Evolutionary conservation across 2,329 filamentous ascomycete genomes (phyloP).

Genomic region (Paradendryphiella salina): DNA sequence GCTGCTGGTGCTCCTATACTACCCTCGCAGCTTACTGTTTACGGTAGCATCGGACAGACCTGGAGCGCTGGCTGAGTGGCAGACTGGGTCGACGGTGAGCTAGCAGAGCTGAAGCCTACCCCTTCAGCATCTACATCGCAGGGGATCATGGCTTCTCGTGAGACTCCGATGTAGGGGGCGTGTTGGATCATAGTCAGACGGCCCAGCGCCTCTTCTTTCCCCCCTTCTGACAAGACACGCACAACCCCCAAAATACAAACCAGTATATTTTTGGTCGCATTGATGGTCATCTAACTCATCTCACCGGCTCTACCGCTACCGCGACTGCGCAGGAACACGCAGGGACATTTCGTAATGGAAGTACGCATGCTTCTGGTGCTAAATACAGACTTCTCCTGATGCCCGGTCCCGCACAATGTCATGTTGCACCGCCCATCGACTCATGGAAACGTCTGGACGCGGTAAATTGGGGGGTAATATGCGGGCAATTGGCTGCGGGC

Average conservation of each 20-base stretch:
- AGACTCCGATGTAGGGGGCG: slow-evolving; percentile 9
- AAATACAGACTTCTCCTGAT: slow-evolving; percentile 2
- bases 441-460: slow-evolving; percentile 18
- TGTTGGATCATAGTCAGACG: slow-evolving; percentile 9
- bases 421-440: slow-evolving; percentile 6
- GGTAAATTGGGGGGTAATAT: slow-evolving; percentile 22
- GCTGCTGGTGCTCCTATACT: too few species aligned
- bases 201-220: not conserved
- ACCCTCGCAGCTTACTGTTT: not conserved
- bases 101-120: not conserved
- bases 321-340: slow-evolving; percentile 9
- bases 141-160: slow-evolving; percentile 19
- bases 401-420: not conserved
- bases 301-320: slow-evolving; percentile 3
- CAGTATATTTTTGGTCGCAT: slow-evolving; percentile 4
- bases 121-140: slow-evolving; percentile 1
- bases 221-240: not conserved
- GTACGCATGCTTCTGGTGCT: slow-evolving; percentile 7
- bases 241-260: not conserved
- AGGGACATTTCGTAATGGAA: slow-evolving; percentile 16
- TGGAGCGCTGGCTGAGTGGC: not conserved
- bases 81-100: not conserved
- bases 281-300: slow-evolving; percentile 4
- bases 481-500: slow-evolving; percentile 16
- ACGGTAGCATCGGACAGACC: not conserved